Percentiles rank a stretch among this genome's conserved stretches.
These are phyloP conservation scores for Ceratocystiopsis brevicomis DNA, from an alignment of 2,329 filamentous ascomycete genomes.

Conservation along the genomic window DNA sequence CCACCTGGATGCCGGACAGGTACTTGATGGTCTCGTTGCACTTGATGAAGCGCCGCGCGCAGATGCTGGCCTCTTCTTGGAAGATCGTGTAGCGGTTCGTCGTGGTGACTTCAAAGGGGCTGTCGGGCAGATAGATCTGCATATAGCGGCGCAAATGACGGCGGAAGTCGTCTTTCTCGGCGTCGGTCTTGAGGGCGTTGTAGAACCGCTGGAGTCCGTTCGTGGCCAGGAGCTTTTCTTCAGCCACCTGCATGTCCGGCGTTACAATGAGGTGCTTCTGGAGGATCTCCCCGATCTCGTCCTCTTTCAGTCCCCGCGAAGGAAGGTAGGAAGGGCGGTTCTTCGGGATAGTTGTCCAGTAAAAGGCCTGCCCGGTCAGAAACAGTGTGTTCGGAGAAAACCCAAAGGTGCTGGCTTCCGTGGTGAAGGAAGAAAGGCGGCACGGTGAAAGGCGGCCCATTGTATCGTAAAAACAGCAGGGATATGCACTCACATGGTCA, in stretches of 20 bases:
- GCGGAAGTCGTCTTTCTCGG: conserved; percentile 73
- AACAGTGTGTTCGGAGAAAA: no score
- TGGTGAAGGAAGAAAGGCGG: no score
- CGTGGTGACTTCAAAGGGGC: conserved; percentile 75
- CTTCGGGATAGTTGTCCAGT: conserved; percentile 93
- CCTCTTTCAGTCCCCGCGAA: conserved; percentile 56
- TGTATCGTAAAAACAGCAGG: no score
- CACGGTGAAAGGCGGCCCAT: no score
- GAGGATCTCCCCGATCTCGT: conserved; percentile 41
- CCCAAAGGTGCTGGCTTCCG: no score
- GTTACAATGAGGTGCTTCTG: conserved; percentile 51
- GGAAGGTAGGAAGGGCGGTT: conserved; percentile 75
- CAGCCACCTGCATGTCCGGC: conserved; percentile 52
- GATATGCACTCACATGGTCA: conserved; percentile 55
- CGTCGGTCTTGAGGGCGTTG: conserved; percentile 46
- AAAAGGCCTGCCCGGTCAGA: conserved; percentile 49
- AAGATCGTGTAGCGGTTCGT: conserved; percentile 92
- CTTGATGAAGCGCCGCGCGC: conserved; percentile 59
- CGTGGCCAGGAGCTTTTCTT: conserved; percentile 51
- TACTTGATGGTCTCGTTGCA: conserved; percentile 81
- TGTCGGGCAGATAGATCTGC: conserved; percentile 82
- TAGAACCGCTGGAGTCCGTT: conserved; percentile 56
- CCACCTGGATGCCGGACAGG: conserved; percentile 74
- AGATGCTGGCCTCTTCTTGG: conserved; percentile 73
- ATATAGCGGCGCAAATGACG: conserved; percentile 79